A percentile compares a stretch with the other conserved stretches of the same genome.
phyloP scores from a whole-genome alignment of 768 basidiomycete species.

The Leccinellum luteum region DNA sequence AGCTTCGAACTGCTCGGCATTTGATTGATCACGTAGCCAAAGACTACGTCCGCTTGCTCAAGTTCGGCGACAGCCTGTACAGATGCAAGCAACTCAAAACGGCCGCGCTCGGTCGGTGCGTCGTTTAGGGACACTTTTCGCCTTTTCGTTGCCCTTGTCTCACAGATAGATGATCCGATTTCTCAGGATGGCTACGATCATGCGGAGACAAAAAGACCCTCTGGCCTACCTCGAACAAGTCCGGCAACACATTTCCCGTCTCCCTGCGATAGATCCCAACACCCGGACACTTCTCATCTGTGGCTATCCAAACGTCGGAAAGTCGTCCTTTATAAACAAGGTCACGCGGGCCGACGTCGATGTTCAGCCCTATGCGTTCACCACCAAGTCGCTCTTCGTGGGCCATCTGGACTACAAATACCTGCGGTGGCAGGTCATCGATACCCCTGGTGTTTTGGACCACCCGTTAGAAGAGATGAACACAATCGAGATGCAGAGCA shows the following conservation, averaged over 20 bases:
- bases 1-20: constrained; percentile 93
- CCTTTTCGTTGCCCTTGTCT: background rate
- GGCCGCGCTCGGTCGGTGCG: constrained; percentile 94
- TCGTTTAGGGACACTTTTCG: constrained; percentile 10
- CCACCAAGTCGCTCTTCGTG: constrained; percentile 97
- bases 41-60: constrained; percentile 94
- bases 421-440: constrained; percentile 99
- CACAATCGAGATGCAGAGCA: constrained; percentile 99
- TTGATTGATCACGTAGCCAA: constrained; percentile 96
- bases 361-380: constrained; percentile 99
- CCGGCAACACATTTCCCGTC: constrained; percentile 97
- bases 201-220: constrained; percentile 98
- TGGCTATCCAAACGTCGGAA: constrained; percentile 99
- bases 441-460: constrained; percentile 97
- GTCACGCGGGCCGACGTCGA: constrained; percentile 99
- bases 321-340: constrained; percentile 99
- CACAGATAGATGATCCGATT: background rate
- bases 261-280: constrained; percentile 97
- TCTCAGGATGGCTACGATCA: constrained; percentile 93
- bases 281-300: constrained; percentile 97
- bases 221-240: constrained; percentile 99
- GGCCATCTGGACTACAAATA: constrained; percentile 99
- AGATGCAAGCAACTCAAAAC: constrained; percentile 98
- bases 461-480: constrained; percentile 99
- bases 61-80: constrained; percentile 97